phyloP scores from a whole-genome alignment of 345 rosid species.

The Carallia brachiata region DNA sequence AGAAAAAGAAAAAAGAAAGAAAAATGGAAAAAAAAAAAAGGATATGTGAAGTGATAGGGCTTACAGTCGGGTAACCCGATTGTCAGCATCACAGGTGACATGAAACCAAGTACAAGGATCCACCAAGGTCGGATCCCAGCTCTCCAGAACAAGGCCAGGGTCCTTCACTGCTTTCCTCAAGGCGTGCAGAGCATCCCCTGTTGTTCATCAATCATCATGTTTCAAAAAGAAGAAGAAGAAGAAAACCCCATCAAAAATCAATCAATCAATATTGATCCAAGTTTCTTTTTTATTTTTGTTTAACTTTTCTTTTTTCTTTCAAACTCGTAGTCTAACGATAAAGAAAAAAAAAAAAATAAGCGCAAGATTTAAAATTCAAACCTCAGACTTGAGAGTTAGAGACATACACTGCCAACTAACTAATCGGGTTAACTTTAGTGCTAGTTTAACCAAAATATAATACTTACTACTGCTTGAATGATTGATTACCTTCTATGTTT shows the following conservation, averaged over 20 bases:
- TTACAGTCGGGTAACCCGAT: conserved; percentile 67
- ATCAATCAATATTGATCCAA: not conserved
- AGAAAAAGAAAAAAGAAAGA: no score
- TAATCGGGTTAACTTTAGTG: no score
- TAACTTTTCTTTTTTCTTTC: no score
- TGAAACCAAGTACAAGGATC: conserved; percentile 86
- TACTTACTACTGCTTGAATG: no score
- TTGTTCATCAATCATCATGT: conserved; percentile 11
- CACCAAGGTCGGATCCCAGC: conserved; percentile 77
- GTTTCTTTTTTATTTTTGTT: no score
- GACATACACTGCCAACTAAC: no score
- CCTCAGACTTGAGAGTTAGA: no score
- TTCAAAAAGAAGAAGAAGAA: not conserved
- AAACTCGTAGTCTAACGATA: no score
- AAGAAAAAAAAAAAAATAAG: no score
- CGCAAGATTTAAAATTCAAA: no score
- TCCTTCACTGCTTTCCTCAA: conserved; percentile 59
- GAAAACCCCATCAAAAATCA: not conserved
- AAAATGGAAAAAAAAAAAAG: not conserved
- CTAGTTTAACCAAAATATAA: no score
- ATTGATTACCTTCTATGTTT: conserved; percentile 47
- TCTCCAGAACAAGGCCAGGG: conserved; percentile 53
- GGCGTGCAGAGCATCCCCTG: conserved; percentile 69
- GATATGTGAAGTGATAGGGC: not conserved
- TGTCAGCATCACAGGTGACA: conserved; percentile 57